phyloP scores from a whole-genome alignment of 176 grass and related monocot genomes.

The Aegilops sharonensis region DNA sequence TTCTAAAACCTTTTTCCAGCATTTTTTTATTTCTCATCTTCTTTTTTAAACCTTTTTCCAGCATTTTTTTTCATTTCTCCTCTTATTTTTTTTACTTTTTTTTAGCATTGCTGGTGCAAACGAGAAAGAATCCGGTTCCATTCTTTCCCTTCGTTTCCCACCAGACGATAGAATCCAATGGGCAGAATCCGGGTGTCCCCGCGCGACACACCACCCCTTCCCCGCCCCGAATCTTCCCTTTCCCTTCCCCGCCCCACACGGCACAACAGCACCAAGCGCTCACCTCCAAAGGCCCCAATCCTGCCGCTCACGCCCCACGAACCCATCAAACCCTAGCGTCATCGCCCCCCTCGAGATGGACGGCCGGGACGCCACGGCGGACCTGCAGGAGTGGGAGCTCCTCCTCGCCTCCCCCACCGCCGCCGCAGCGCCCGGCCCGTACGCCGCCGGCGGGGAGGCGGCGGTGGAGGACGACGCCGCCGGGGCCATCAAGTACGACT shows the following conservation, averaged over 20 bases:
- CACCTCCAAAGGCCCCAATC: background rate
- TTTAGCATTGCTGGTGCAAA: background rate
- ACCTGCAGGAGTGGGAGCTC: conserved; percentile 74
- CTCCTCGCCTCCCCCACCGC: conserved; percentile 43
- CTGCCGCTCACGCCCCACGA: background rate
- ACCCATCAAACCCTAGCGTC: conserved; percentile 1
- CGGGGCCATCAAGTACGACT: conserved; percentile 79
- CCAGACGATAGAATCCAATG: conserved; percentile 22
- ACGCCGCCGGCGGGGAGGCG: conserved; percentile 1
- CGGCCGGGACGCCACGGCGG: conserved; percentile 31
- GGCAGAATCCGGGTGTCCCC: conserved; percentile 13
- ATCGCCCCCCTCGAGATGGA: conserved; percentile 34
- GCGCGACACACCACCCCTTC: background rate
- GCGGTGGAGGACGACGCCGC: conserved; percentile 34
- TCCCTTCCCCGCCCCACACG: conserved; percentile 35
- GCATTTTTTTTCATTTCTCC: too few relatives aligned
- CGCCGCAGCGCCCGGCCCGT: background rate
- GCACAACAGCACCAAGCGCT: conserved; percentile 9
- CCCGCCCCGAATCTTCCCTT: conserved; percentile 30
- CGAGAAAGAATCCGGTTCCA: conserved; percentile 31
- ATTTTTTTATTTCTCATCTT: too few relatives aligned
- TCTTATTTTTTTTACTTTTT: too few relatives aligned
- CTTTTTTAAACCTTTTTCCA: too few relatives aligned
- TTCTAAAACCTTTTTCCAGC: too few relatives aligned
- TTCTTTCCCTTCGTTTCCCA: background rate